Evolutionary conservation across 208 protist species (phyloP).

Genomic region (Angomonas ambiguus): DNA sequence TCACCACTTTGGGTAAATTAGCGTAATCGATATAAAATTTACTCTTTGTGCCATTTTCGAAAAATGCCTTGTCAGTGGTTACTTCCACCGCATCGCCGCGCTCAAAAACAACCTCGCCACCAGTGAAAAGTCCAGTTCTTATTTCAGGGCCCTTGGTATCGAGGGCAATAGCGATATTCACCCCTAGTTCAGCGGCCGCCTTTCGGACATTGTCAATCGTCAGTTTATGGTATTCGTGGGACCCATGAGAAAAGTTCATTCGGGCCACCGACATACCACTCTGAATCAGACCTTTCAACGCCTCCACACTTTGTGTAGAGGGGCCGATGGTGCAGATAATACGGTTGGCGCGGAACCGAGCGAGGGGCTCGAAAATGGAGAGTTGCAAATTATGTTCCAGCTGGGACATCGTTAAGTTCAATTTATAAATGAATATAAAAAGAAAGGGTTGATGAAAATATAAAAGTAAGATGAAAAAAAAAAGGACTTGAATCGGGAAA

Average conservation of each 20-base stretch:
- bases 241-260: constrained; percentile 98
- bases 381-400: constrained; percentile 84
- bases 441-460: neutral
- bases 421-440: neutral
- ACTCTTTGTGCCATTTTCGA: constrained; percentile 72
- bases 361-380: constrained; percentile 83
- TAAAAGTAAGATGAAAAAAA: neutral
- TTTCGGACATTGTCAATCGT: constrained; percentile 94
- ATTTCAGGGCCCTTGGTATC: constrained; percentile 98
- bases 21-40: constrained; percentile 93
- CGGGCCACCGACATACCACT: constrained; percentile 96
- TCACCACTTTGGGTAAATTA: constrained; percentile 74
- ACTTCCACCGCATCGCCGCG: constrained; percentile 80
- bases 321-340: constrained; percentile 98
- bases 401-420: constrained; percentile 60
- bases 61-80: constrained; percentile 83
- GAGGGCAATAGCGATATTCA: constrained; percentile 92
- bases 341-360: constrained; percentile 79
- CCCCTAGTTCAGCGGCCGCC: constrained; percentile 79
- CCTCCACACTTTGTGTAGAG: constrained; percentile 92
- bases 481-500: neutral
- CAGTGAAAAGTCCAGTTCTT: constrained; percentile 90
- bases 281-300: constrained; percentile 88
- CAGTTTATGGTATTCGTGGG: constrained; percentile 93
- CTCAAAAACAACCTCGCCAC: constrained; percentile 57